Percentiles rank a stretch among this genome's conserved stretches.
These are phyloP conservation scores for Eucalyptus lansdowneana DNA, from an alignment of 345 rosid genomes.

Conservation along the genomic window DNA sequence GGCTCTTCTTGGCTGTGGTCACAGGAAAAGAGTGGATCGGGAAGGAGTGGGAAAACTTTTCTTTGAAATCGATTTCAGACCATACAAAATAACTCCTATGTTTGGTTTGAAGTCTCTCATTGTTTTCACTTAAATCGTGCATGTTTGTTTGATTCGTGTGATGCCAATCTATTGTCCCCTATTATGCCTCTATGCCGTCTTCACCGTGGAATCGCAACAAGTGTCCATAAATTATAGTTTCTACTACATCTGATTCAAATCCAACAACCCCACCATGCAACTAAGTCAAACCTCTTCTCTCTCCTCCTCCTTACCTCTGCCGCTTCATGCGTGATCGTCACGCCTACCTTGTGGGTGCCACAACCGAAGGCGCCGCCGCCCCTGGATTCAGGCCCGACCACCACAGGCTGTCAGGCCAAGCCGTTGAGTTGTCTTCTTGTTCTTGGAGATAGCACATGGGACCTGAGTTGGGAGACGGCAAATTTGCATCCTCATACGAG, in stretches of 20 bases:
- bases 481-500: too few relatives aligned
- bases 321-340: neutral
- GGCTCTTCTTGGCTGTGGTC: constrained; percentile 13
- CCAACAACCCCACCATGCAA: neutral
- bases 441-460: neutral
- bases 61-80: constrained; percentile 13
- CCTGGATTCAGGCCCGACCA: neutral
- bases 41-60: constrained; percentile 12
- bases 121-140: constrained; percentile 1
- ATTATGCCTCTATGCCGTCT: neutral
- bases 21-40: constrained; percentile 15
- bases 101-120: constrained; percentile 28
- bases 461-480: neutral
- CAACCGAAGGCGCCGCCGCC: neutral
- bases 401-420: neutral
- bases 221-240: too few relatives aligned
- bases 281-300: neutral
- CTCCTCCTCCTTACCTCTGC: neutral
- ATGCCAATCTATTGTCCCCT: neutral
- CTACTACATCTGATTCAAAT: neutral
- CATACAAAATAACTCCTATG: constrained; percentile 10
- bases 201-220: neutral
- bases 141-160: neutral
- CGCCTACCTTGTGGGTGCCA: neutral
- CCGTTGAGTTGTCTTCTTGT: neutral